Evolutionary conservation across 2,329 filamentous ascomycete genomes (phyloP), one percentile per base, ranked within the genome.

Genomic region (Colletotrichum phormii): DNA sequence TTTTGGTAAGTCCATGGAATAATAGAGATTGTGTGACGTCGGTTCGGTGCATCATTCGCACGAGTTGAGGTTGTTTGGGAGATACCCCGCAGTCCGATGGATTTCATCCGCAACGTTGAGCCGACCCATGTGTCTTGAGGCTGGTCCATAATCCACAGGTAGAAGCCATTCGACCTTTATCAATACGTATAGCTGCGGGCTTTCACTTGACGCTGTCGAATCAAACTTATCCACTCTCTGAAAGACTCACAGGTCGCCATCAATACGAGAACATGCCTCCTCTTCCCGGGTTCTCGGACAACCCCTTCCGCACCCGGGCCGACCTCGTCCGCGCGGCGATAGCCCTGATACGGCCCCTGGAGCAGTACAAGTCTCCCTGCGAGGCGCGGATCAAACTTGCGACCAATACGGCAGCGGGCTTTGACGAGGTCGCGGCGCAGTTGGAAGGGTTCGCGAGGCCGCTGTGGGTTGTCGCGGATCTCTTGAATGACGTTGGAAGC

Each of bases 371-470:
- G 64, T 82, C 81, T 3, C 64, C 76, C 2, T 58, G 33, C 0
- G 69, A 75, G 5, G 80, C 80, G 4, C 77, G 81, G 2, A 79
- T 83, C 37, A 78, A 77, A 35, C 57, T 83, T 1, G 76, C 80
- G 1, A 75, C 77, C 2, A 75, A 73, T 1, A 82, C 81, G 2
- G 80, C 75, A 9, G 77, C 80, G 4, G 78, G 79, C 6, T 83
- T 84, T 60, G 79, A 80, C 65, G 81, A 83, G 51, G 74, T 75
- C 0, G 79, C 81, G 2, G 81, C 82, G 3, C 80, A 83, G 69
- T 76, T 83, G 4, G 82, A 83, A 58, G 82, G 82, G 0, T 83
- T 81, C 69, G 82, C 81, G 0, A 74, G 79, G 12, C 79, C 76
- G 2, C 61, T 79, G 3, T 80, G 77, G 65, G 73, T 58, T 22